Evolutionary conservation across 2,329 filamentous ascomycete species (phyloP), one percentile per base, ranked within the genome.

Genomic region (Colletotrichum lini): DNA sequence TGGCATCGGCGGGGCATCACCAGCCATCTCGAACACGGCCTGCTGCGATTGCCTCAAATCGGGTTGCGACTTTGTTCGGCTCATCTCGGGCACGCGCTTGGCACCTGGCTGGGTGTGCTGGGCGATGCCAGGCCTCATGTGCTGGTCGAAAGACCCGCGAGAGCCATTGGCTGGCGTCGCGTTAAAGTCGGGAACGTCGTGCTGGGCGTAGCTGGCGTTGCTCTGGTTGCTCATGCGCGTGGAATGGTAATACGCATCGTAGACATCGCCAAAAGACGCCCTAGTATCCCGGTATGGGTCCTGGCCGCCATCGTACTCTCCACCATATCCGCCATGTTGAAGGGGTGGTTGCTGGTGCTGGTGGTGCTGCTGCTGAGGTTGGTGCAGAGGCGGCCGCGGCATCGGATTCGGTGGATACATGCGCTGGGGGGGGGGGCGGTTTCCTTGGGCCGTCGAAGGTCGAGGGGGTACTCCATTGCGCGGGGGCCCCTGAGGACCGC

Each of bases 1-100:
- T 13, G 91, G 90, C 40, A 91, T 80, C 3, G 85, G 83, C 26
- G 89, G 89, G 23, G 86, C 84, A 75, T 93, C 91, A 35, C 84
- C 87, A 2, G 89, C 90, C 87, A 95, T 92, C 76, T 94, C 93
- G 74, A 94, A 94, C 1, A 93, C 87, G 10, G 92, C 93, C 2
- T 89, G 85, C 75, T 93, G 90, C 4, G 88, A 86, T 74, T 90
- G 86, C 45, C 89, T 85, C 69, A 93, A 81, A 77, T 93, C 88
- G 40, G 91, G 91, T 77, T 93, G 91, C 13, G 91, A 93, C 74
- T 91, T 91, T 18, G 90, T 89, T 71, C 88, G 87, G 70, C 84
- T 88, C 61, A 91, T 79, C 74, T 89, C 86, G 26, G 86, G 87
- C 47, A 82, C 85, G 77, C 83, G 86, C 75, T 81, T 88, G 65